These are phyloP conservation scores for Paxillus involutus DNA, from an alignment of 768 basidiomycete genomes.

Conservation along the genomic window DNA sequence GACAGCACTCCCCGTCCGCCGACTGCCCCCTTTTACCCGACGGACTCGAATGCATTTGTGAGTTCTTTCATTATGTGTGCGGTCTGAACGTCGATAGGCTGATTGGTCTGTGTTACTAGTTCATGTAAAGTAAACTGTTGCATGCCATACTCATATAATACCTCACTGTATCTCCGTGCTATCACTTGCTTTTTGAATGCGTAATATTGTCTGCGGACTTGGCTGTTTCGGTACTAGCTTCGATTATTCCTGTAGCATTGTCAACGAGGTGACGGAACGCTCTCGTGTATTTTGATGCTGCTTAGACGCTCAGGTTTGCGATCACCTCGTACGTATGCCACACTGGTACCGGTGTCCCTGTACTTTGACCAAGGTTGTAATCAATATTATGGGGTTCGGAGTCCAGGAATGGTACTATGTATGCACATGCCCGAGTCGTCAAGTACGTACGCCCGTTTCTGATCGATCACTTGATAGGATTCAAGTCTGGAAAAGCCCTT, in stretches of 20 bases:
- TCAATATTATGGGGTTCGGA: background rate
- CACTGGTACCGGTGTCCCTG: background rate
- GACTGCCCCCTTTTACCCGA: slow-evolving; percentile 28
- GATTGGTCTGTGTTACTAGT: slow-evolving; percentile 11
- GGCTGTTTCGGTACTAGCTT: background rate
- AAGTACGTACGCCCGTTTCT: background rate
- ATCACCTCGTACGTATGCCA: no score
- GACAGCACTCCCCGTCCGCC: slow-evolving; percentile 18
- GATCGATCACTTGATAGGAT: background rate
- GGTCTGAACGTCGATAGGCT: slow-evolving; percentile 4
- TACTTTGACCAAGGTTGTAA: background rate
- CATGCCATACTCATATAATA: background rate
- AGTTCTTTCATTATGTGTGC: slow-evolving; percentile 13
- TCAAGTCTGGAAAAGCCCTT: background rate
- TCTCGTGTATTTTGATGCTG: background rate
- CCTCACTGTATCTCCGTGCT: background rate
- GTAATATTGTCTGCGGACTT: background rate
- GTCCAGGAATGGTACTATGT: no score
- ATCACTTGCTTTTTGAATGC: background rate
- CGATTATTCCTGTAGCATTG: background rate
- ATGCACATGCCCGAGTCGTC: background rate
- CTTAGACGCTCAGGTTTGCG: no score
- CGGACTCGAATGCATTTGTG: slow-evolving; percentile 35
- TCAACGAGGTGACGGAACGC: no score
- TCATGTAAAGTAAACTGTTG: slow-evolving; percentile 17